Conservation (phyloP, 257 asterid species). For the Plantago elongata region DNA sequence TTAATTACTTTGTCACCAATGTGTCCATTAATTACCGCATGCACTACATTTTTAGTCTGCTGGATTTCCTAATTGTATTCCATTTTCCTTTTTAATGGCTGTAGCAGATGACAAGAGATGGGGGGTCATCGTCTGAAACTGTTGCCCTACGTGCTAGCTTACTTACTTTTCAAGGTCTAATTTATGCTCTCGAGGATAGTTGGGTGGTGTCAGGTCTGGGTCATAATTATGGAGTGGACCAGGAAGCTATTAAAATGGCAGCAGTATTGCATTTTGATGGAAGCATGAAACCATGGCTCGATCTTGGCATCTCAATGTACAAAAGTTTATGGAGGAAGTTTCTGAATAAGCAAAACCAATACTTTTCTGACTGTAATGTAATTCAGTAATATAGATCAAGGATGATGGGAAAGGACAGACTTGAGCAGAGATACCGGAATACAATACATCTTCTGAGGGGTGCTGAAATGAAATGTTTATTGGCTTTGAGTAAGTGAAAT, state of each 20-base stretch:
- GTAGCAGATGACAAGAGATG: slow-evolving; percentile 43
- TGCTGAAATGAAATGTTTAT: slow-evolving; percentile 19
- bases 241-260: slow-evolving; percentile 44
- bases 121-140: slow-evolving; percentile 43
- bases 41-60: slow-evolving; percentile 3
- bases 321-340: slow-evolving; percentile 68
- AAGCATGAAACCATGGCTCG: slow-evolving; percentile 99
- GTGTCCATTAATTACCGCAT: too few relatives aligned
- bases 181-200: slow-evolving; percentile 62
- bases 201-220: slow-evolving; percentile 92
- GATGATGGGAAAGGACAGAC: slow-evolving; percentile 19
- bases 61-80: slow-evolving; percentile 13
- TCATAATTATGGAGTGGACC: slow-evolving; percentile 53
- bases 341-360: slow-evolving; percentile 59
- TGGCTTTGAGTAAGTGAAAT: slow-evolving; percentile 5
- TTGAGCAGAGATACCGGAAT: slow-evolving; percentile 18
- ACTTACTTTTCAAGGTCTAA: slow-evolving; percentile 61
- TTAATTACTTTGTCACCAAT: too few relatives aligned
- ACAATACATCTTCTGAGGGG: slow-evolving; percentile 11
- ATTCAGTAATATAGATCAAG: slow-evolving; percentile 40
- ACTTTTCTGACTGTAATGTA: slow-evolving; percentile 82
- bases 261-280: slow-evolving; percentile 88
- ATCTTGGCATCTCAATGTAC: slow-evolving; percentile 78
- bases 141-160: slow-evolving; percentile 56
- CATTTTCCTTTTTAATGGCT: slow-evolving; percentile 21